Base-by-base conservation (phyloP, 2,329 filamentous ascomycete species). In the Penicillium sp. region DNA sequence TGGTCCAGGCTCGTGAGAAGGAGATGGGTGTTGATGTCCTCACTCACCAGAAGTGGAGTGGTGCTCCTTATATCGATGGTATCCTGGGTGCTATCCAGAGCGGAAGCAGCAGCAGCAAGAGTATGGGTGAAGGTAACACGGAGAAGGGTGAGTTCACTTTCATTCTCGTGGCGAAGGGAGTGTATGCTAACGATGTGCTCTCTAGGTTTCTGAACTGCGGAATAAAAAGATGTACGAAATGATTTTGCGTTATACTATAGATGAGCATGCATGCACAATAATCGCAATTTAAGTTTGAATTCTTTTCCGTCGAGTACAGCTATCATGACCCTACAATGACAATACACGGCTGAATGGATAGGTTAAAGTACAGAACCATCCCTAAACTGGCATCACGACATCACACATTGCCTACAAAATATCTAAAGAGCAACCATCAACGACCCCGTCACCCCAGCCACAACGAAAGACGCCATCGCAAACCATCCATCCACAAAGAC, bases 61-160 rank as follows among this genome's bases (percentile, higher is more conserved):
- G 87, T 33, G 87, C 87, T 0, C 78, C 79, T 2, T 89, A 96
- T 73, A 89, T 97, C 66, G 93, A 97, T 74, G 92, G 93, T 2
- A 94, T 97, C 49, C 74, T 97, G 35, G 92, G 92, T 0, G 88
- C 90, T 4, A 96, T 97, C 53, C 92, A 96, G 78, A 96, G 91
- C 69, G 94, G 93, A 22, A 96, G 90, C 78, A 92, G 89, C 57
- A 88, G 90, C 55, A 96, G 86, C 74, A 93, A 87, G 85, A 95
- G 91, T 75, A 96, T 97, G 94, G 94, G 94, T 0, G 90, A 94
- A 49, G 94, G 94, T 0, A 96, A 95, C 73, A 98, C 94, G 0
- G 94, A 98, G 77, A 75, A 77, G 49, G 74, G 77, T 78, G 51
- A 62, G 70, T 68, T 35, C 39, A 9, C 33, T 19, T 27, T 19